Conservation (phyloP, 2,329 filamentous ascomycete species). For the Phymatotrichopsis omnivora region DNA sequence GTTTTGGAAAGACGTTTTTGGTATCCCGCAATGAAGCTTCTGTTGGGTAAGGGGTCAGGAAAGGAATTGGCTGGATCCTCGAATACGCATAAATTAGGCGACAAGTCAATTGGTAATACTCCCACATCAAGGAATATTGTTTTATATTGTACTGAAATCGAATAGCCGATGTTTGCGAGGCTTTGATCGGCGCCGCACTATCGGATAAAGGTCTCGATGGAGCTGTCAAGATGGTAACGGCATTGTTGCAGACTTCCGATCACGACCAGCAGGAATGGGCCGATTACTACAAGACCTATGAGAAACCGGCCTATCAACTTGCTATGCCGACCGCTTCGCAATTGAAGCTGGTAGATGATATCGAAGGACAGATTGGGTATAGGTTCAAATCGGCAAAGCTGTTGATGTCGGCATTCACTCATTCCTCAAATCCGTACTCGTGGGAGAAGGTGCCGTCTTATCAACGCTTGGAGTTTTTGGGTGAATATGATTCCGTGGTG, state of each 20-base stretch:
- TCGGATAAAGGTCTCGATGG: constrained; percentile 49
- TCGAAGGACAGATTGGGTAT: constrained; percentile 50
- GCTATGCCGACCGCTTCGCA: constrained; percentile 55
- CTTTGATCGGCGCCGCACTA: constrained; percentile 78
- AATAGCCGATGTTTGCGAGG: constrained; percentile 74
- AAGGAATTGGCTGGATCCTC: constrained; percentile 42
- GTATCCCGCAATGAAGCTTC: constrained; percentile 73
- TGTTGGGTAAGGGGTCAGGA: constrained; percentile 53
- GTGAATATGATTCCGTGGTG: neutral
- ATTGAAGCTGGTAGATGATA: constrained; percentile 53
- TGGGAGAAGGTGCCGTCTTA: constrained; percentile 79
- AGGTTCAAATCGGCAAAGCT: constrained; percentile 65
- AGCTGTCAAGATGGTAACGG: constrained; percentile 48
- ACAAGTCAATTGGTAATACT: constrained; percentile 62
- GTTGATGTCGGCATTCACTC: constrained; percentile 74
- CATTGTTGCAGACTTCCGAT: constrained; percentile 42
- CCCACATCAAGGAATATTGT: neutral
- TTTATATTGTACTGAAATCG: neutral
- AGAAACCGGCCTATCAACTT: constrained; percentile 60
- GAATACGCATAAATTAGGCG: constrained; percentile 56
- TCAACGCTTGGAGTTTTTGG: constrained; percentile 78
- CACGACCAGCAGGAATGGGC: constrained; percentile 45
- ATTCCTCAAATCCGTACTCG: constrained; percentile 66
- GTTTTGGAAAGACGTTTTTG: constrained; percentile 73
- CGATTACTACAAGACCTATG: constrained; percentile 64